These are phyloP conservation scores for Agaricus subrufescens DNA, from an alignment of 768 basidiomycete genomes.

Conservation along the genomic window DNA sequence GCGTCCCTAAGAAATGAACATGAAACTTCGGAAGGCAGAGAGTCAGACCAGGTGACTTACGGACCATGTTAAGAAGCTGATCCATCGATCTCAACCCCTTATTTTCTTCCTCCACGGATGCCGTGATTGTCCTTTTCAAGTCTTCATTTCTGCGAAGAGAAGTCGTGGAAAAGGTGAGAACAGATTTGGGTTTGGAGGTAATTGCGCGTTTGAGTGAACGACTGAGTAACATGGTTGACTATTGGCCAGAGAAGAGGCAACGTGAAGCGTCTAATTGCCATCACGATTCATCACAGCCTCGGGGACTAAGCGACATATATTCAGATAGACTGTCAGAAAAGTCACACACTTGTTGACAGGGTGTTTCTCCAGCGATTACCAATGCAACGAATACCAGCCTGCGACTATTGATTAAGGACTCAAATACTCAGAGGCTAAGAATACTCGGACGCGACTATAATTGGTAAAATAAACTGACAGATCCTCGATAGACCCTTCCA, in stretches of 20 bases:
- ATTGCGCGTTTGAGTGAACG: not conserved
- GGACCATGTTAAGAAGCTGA: constrained; percentile 45
- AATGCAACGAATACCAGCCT: no score
- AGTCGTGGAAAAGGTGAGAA: not conserved
- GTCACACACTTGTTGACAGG: no score
- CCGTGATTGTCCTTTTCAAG: constrained; percentile 6
- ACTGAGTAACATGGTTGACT: not conserved
- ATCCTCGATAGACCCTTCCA: no score
- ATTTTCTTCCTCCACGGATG: constrained; percentile 44
- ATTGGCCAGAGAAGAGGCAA: not conserved
- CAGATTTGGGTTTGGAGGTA: not conserved
- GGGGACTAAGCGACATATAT: no score
- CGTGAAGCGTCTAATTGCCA: no score
- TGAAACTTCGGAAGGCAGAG: not conserved
- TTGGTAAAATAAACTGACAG: no score
- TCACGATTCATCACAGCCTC: no score
- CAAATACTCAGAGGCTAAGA: no score
- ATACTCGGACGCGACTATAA: no score
- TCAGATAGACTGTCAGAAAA: no score
- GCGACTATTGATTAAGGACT: no score
- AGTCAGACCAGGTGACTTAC: constrained; percentile 33
- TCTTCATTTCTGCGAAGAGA: not conserved
- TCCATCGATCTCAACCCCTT: constrained; percentile 59
- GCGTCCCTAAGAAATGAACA: constrained; percentile 31
- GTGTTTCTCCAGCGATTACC: no score